These are phyloP conservation scores for Nicotiana noctiflora DNA, from an alignment of 257 asterid species.

Conservation along the genomic window DNA sequence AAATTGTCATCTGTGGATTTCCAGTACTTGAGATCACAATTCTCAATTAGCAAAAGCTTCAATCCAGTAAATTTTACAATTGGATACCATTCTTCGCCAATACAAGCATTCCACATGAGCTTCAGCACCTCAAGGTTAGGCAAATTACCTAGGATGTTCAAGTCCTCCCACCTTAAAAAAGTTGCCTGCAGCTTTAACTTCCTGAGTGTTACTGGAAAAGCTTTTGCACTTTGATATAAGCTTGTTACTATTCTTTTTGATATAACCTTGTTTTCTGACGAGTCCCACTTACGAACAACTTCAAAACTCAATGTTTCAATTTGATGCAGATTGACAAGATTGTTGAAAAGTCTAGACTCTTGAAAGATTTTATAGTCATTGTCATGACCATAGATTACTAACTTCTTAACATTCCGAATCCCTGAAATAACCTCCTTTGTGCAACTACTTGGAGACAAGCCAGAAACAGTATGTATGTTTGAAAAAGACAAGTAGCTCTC, in stretches of 20 bases:
- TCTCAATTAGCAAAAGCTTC: background rate
- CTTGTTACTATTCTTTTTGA: no score
- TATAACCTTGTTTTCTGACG: no score
- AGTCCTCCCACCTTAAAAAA: background rate
- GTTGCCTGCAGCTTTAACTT: background rate
- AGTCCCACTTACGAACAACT: no score
- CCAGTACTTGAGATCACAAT: background rate
- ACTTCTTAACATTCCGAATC: no score
- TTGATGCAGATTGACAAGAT: no score
- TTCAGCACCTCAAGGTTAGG: background rate
- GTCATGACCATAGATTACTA: background rate
- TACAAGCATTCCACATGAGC: background rate
- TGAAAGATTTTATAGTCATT: no score
- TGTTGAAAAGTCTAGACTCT: no score
- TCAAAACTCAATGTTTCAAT: no score
- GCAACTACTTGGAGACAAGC: no score
- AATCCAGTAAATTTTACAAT: background rate
- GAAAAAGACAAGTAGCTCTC: no score
- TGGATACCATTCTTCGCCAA: background rate
- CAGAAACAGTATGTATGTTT: no score
- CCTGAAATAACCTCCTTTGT: no score
- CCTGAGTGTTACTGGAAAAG: conserved; percentile 18
- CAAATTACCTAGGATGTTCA: background rate
- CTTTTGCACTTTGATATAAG: background rate
- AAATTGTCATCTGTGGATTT: background rate